Conservation (phyloP, 345 rosid genomes). For the Salix exigua region DNA sequence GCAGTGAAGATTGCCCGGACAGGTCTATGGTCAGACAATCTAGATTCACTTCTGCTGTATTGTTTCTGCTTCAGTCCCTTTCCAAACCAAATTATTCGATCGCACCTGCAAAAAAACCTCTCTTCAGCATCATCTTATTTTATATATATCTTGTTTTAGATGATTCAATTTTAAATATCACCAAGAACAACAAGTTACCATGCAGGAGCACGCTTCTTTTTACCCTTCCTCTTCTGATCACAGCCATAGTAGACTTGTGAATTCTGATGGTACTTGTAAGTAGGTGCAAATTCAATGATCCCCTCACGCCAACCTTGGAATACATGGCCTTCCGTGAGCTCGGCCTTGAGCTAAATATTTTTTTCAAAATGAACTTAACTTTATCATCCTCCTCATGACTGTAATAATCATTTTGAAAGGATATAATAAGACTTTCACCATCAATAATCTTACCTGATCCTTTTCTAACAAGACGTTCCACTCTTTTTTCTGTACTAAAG, state of each 20-base stretch:
- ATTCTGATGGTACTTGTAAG: conserved; percentile 70
- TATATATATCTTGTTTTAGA: not conserved
- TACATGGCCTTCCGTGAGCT: conserved; percentile 70
- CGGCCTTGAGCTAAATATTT: conserved; percentile 49
- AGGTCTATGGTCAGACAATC: conserved; percentile 35
- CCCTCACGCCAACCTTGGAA: conserved; percentile 97
- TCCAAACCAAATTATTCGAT: conserved; percentile 37
- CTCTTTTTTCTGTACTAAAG: conserved; percentile 49
- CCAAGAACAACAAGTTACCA: conserved; percentile 46
- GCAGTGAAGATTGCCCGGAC: conserved; percentile 26
- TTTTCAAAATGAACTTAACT: not conserved
- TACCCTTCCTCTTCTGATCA: conserved; percentile 47
- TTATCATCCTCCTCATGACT: too few relatives aligned
- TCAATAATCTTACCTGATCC: conserved; percentile 55
- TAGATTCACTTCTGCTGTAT: conserved; percentile 28
- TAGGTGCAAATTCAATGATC: conserved; percentile 73
- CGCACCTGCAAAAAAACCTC: conserved; percentile 25
- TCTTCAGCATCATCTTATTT: not conserved
- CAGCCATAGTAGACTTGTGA: conserved; percentile 70
- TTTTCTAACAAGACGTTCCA: conserved; percentile 83
- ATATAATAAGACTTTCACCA: not conserved
- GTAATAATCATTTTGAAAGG: not conserved
- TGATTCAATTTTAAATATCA: not conserved
- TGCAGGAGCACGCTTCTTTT: conserved; percentile 78
- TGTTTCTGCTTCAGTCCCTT: conserved; percentile 27